These are phyloP conservation scores for Candida gorgasii DNA, from an alignment of 805 yeast genomes.

Conservation along the genomic window DNA sequence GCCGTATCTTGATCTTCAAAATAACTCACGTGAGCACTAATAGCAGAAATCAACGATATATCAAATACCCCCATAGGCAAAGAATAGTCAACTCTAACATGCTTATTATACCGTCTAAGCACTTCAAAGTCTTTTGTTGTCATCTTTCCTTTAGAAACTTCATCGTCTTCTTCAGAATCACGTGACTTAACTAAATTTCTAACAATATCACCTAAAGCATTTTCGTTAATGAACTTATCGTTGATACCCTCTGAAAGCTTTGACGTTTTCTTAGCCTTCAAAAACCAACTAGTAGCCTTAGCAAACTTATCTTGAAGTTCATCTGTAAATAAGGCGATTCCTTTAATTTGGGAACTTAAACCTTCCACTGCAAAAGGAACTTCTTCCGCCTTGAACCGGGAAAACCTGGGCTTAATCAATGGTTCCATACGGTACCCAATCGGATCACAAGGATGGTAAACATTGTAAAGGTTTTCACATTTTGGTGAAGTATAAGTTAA, in stretches of 20 bases:
- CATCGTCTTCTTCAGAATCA: slow-evolving; percentile 15
- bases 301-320: slow-evolving; percentile 35
- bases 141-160: slow-evolving; percentile 22
- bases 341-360: slow-evolving; percentile 52
- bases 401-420: slow-evolving; percentile 52
- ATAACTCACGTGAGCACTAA: slow-evolving; percentile 86
- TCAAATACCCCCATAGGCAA: slow-evolving; percentile 79
- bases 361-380: slow-evolving; percentile 57
- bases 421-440: slow-evolving; percentile 91
- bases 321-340: slow-evolving; percentile 38
- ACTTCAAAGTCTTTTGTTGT: slow-evolving; percentile 28
- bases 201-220: slow-evolving; percentile 44
- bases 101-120: slow-evolving; percentile 55
- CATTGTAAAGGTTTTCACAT: slow-evolving; percentile 69
- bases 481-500: slow-evolving; percentile 53
- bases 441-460: slow-evolving; percentile 91
- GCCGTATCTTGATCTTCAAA: slow-evolving; percentile 86
- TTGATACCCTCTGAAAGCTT: slow-evolving; percentile 15
- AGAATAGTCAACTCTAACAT: slow-evolving; percentile 81
- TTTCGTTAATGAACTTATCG: slow-evolving; percentile 26
- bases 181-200: slow-evolving; percentile 27
- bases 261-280: slow-evolving; percentile 11
- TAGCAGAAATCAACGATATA: slow-evolving; percentile 73
- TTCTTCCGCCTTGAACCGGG: slow-evolving; percentile 52
- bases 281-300: slow-evolving; percentile 41